Conservation (phyloP, 2,329 filamentous ascomycete genomes). For the Colletotrichum agaves region DNA sequence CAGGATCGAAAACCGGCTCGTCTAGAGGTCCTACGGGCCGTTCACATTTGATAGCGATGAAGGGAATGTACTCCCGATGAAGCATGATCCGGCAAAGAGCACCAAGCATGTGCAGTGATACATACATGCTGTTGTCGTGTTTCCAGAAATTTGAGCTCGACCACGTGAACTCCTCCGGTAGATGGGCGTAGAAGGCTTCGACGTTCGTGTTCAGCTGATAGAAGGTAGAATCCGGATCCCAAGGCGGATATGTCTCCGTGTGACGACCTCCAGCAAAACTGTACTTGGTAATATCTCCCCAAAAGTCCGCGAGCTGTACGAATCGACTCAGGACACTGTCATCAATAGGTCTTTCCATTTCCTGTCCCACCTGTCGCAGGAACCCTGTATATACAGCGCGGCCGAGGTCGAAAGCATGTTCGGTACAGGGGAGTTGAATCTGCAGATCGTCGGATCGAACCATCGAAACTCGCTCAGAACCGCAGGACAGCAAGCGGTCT, state of each 20-base stretch:
- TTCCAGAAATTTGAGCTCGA: slow-evolving; percentile 71
- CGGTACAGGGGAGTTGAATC: slow-evolving; percentile 75
- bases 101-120: slow-evolving; percentile 74
- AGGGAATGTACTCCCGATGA: slow-evolving; percentile 75
- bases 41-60: slow-evolving; percentile 67
- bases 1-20: slow-evolving; percentile 62
- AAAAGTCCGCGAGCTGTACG: slow-evolving; percentile 68
- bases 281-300: slow-evolving; percentile 68
- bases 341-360: slow-evolving; percentile 43
- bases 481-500: slow-evolving; percentile 75
- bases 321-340: slow-evolving; percentile 64
- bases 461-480: slow-evolving; percentile 69
- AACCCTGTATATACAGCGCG: slow-evolving; percentile 66
- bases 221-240: slow-evolving; percentile 67
- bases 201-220: slow-evolving; percentile 62
- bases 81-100: slow-evolving; percentile 75
- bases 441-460: slow-evolving; percentile 68
- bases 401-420: slow-evolving; percentile 71
- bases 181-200: slow-evolving; percentile 58
- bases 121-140: slow-evolving; percentile 74
- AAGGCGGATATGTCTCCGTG: slow-evolving; percentile 64
- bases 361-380: slow-evolving; percentile 45
- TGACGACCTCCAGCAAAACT: slow-evolving; percentile 63
- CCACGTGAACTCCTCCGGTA: slow-evolving; percentile 52
- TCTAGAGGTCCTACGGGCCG: slow-evolving; percentile 68